Base-by-base conservation (phyloP, 1,139 yeast species). In the Saccharomyces hybrid region DNA sequence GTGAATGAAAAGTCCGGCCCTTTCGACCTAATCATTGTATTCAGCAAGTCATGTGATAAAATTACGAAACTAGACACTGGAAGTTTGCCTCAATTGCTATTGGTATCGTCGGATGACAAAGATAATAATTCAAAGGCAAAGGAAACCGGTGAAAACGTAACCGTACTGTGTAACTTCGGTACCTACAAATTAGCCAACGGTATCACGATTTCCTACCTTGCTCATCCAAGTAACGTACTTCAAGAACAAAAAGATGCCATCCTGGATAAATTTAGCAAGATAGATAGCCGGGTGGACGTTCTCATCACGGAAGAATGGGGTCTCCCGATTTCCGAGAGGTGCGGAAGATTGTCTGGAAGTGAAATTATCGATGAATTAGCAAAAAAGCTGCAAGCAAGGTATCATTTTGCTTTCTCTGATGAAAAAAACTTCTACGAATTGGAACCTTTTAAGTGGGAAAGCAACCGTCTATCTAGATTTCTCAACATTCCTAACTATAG, bases 281-380 rank as follows among this genome's bases (percentile, higher is more conserved):
- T 62, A n/a, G 48, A 52, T 6, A 46, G 50, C 9, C 56, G 60
- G 1, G 68, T 83, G 3, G 93, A 86, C 64, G 72, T 86, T 2
- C 63, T 87, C 11, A 60, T 87, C 0, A 76, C 87, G 0, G 76
- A 77, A 54, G 75, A 78, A 55, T 86, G 91, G 90, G 86, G 93
- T 7, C 60, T 58, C n/a, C 69, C 74, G 0, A 73, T 82, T 23
- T 78, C 82, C 0, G 63, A 69, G 31, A 76, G 72, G 55, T 73
- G 75, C 41, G 64, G 56, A 16, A 55, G 56, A 31, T 56, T 60
- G 30, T 41, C 59, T 23, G 73, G 78, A 0, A 67, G 69, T 56
- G 52, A 63, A 0, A 61, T 69, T 30, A 65, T 86, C 1, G 88
- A 85, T 63, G 64, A 65, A 5, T 57, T 84, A 2, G 78, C 81